phyloP scores from a whole-genome alignment of 805 yeast species.

The Sugiyamaella chiloensis region DNA sequence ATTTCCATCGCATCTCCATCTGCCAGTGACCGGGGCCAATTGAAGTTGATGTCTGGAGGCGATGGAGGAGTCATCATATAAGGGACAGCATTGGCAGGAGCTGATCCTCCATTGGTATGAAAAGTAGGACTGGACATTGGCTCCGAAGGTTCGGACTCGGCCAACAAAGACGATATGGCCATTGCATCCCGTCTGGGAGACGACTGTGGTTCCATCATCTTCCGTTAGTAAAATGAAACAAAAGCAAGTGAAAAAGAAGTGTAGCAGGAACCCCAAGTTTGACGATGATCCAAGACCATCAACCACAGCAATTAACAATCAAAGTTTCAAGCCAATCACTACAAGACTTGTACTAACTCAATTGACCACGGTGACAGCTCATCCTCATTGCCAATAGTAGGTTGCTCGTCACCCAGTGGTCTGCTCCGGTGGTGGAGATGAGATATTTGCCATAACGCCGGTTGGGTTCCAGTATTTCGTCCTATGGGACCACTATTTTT shows the following conservation, averaged over 20 bases:
- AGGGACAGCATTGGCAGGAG: not conserved
- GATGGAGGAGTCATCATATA: not conserved
- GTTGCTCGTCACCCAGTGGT: too few relatives aligned
- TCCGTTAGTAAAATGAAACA: not conserved
- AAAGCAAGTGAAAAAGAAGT: too few relatives aligned
- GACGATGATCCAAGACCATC: too few relatives aligned
- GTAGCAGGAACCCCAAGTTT: too few relatives aligned
- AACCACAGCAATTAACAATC: too few relatives aligned
- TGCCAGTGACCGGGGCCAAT: slow-evolving; percentile 5
- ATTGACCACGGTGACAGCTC: too few relatives aligned
- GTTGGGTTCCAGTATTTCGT: too few relatives aligned
- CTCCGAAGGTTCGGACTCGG: not conserved
- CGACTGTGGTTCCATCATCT: slow-evolving; percentile 4
- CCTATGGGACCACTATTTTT: too few relatives aligned
- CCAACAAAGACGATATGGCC: slow-evolving; percentile 10
- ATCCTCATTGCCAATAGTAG: not conserved
- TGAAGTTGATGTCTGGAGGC: not conserved
- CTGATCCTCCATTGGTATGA: not conserved
- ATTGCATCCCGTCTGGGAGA: slow-evolving; percentile 12
- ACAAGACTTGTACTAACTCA: too few relatives aligned
- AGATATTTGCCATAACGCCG: too few relatives aligned
- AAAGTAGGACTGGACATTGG: not conserved
- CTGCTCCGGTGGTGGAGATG: too few relatives aligned
- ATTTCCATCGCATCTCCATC: slow-evolving; percentile 6
- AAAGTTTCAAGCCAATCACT: too few relatives aligned